Base-by-base conservation (phyloP, 225 moss, liverwort and hornwort species). In the Sphagnum contortum region DNA sequence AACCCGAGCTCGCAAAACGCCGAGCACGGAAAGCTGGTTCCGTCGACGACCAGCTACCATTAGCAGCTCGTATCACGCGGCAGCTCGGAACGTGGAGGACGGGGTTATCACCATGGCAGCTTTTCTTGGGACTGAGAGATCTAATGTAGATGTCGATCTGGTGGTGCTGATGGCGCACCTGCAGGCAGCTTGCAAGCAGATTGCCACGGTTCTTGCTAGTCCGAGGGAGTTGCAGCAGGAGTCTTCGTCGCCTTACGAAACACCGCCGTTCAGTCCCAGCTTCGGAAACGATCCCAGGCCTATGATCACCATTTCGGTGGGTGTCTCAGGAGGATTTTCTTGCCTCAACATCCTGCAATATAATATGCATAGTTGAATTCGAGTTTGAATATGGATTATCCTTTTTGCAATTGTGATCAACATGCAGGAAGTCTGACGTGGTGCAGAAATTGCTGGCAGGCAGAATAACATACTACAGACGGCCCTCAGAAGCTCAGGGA, bases 391-490 rank as follows among this genome's bases (percentile, higher is more conserved):
- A 9, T 5, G 6, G 9, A 52, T 9, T 52, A 52, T 52, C 9
- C 9, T 29, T 29, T 29, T 29, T 29, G 29, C 29, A 29, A 29
- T 29, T 29, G 29, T 29, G 29, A 29, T 29, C 29, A 29, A 29
- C 29, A 29, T 29, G 29, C 29, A 29, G 29, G 29, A 55, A 2
- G n/a, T 63, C 70, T 86, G 70, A 82, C 63, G 60, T 75, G 60
- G 80, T 58, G 71, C 80, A 76, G 81, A 74, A 58, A 29, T 29
- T 77, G 79, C 81, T 91, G 92, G 77, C 92, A 96, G 88, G 79
- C 92, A 96, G 92, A 98, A 98, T 83, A 85, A 93, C 71, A 89
- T 93, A 63, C 66, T 98, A 4, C 92, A 89, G 79, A 83, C 77
- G 71, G 88, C 85, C 64, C 71, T 98, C 68, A 81, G 80, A 73